Conservation (phyloP, 2,329 filamentous ascomycete genomes). For the Nigrospora oryzae region DNA sequence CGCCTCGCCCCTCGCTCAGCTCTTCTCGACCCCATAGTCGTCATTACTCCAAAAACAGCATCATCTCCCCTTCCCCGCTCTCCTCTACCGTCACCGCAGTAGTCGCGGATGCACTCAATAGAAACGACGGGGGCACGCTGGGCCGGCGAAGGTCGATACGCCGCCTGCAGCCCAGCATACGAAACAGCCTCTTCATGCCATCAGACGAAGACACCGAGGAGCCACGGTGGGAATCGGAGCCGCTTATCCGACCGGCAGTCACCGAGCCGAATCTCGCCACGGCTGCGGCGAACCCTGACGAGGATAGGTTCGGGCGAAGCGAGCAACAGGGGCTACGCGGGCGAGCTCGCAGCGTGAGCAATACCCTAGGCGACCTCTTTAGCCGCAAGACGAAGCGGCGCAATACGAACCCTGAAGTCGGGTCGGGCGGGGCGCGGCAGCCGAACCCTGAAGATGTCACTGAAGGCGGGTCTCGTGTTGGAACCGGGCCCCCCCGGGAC, state of each 20-base stretch:
- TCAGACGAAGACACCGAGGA: constrained; percentile 29
- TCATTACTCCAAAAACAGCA: constrained; percentile 31
- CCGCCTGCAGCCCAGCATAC: constrained; percentile 39
- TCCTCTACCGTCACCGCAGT: constrained; percentile 51
- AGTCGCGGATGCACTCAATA: constrained; percentile 45
- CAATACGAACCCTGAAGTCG: constrained; percentile 16
- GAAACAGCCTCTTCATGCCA: constrained; percentile 46
- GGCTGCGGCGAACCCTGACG: constrained; percentile 9
- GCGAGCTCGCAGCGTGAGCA: constrained; percentile 29
- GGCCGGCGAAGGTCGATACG: constrained; percentile 34
- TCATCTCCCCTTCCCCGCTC: constrained; percentile 52
- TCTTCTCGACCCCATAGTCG: constrained; percentile 25
- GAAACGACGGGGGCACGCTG: constrained; percentile 30
- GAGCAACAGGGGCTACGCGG: constrained; percentile 16
- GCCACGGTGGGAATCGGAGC: constrained; percentile 8
- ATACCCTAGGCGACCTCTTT: constrained; percentile 27
- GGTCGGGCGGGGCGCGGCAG: neutral
- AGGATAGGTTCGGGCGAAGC: constrained; percentile 4
- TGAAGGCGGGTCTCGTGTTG: too few relatives aligned
- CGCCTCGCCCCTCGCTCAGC: constrained; percentile 20
- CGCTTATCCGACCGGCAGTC: constrained; percentile 11
- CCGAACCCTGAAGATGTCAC: too few relatives aligned
- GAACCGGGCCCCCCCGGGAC: too few relatives aligned
- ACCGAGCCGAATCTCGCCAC: constrained; percentile 5
- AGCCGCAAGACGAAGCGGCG: constrained; percentile 17